Evolutionary conservation across 768 basidiomycete species (phyloP), one percentile per base, ranked within the genome.

Genomic region (Chalciporus chontae): DNA sequence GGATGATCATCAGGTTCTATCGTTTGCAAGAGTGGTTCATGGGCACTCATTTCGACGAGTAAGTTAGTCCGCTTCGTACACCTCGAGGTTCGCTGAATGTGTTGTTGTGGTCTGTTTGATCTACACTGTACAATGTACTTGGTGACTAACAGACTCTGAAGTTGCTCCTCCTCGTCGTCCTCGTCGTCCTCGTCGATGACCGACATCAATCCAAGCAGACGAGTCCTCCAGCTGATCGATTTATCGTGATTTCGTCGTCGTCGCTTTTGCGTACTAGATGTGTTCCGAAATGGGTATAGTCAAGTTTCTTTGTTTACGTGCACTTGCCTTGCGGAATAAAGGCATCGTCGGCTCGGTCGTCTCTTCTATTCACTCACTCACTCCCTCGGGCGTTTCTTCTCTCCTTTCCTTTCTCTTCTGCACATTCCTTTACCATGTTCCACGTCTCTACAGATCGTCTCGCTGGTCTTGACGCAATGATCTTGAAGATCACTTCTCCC

Each of bases 1-100:
- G n/a, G n/a, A n/a, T n/a, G n/a, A n/a, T n/a, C 91, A 67, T 95
- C 93, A 26, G 93, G 83, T 66, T 94, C 93, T 48, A 95, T 95
- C 29, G 87, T 89, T 51, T 85, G 77, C 40, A 91, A 73, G 43
- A 91, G 72, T 18, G 88, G 86, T 26, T 82, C 77, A 24, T 76
- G 71, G 45, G 71, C 73, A 69, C 77, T 81, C 84, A 85, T 86
- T 40, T 47, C 56, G 50, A 52, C 24, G 48, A 45, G 38, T 4
- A 15, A 19, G 47, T n/a, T n/a, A n/a, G n/a, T n/a, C n/a, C 24
- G 26, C 47, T 41, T 53, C 37, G 24, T 50, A 40, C 50, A 39
- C 46, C 34, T 36, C n/a, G 31, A 36, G 34, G 6, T 5, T 15
- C 34, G 34, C 3, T 34, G 45, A 57, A 29, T 40, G 52, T 47